Percentiles rank a stretch among this genome's conserved stretches.
phyloP scores from a whole-genome alignment of 768 basidiomycete genomes.

The Artomyces pyxidatus region DNA sequence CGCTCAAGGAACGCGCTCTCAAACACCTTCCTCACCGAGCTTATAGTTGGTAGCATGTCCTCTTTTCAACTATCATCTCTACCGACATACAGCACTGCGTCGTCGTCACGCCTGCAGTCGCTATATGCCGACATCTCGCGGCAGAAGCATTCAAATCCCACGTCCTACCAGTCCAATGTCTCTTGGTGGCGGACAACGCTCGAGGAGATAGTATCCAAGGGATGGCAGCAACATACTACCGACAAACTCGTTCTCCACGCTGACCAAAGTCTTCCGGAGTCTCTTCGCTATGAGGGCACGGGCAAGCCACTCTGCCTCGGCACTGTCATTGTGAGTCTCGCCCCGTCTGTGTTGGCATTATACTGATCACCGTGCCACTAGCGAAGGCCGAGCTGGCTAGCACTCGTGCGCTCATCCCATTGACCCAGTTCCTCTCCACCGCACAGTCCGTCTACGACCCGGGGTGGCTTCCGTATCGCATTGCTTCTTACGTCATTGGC shows the following conservation, averaged over 20 bases:
- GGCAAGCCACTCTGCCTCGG: constrained; percentile 71
- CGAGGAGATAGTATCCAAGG: constrained; percentile 49
- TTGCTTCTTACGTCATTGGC: constrained; percentile 64
- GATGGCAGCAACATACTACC: constrained; percentile 35
- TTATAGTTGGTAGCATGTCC: too few species aligned
- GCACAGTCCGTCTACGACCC: constrained; percentile 58
- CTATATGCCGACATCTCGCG: constrained; percentile 84
- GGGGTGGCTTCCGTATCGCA: constrained; percentile 58
- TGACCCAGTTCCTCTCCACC: constrained; percentile 47
- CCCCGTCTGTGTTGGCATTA: not conserved
- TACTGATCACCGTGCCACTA: constrained; percentile 33
- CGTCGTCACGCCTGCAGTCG: constrained; percentile 54
- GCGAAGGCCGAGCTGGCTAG: constrained; percentile 60
- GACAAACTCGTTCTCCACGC: constrained; percentile 59
- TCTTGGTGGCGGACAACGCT: constrained; percentile 82
- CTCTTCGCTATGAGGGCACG: constrained; percentile 54
- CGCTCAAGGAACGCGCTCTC: too few species aligned
- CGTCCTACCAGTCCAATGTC: constrained; percentile 71
- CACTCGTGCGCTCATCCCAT: constrained; percentile 36
- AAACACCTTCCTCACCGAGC: too few species aligned
- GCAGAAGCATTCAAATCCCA: constrained; percentile 79
- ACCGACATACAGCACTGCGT: constrained; percentile 39
- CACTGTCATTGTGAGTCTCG: constrained; percentile 60
- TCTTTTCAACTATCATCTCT: constrained; percentile 24
- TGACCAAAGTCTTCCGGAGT: constrained; percentile 43